Conservation (phyloP, 129 eudicot genomes). For the Kitagawia praeruptora region DNA sequence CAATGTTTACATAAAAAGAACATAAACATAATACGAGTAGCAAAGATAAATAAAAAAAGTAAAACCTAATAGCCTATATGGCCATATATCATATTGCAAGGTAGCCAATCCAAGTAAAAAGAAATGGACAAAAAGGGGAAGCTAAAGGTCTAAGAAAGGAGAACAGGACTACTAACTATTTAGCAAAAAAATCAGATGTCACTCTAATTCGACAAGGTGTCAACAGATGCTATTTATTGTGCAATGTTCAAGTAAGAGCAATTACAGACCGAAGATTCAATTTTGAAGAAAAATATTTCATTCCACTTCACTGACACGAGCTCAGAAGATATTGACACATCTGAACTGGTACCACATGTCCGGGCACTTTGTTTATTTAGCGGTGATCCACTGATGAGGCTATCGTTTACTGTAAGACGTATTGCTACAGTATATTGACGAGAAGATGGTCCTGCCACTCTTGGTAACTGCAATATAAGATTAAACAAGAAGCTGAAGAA, state of each 20-base stretch:
- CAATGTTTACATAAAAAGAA: background rate
- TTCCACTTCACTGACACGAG: slow-evolving; percentile 66
- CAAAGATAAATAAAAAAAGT: background rate
- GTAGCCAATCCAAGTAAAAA: background rate
- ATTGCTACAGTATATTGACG: slow-evolving; percentile 65
- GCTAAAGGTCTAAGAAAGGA: background rate
- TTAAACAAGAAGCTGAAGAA: slow-evolving; percentile 19
- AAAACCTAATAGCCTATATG: background rate
- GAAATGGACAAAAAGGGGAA: background rate
- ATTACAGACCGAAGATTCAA: slow-evolving; percentile 67
- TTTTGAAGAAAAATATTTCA: slow-evolving; percentile 88
- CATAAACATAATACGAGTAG: background rate
- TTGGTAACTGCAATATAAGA: slow-evolving; percentile 45
- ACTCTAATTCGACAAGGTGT: background rate
- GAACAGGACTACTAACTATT: background rate
- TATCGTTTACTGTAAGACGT: slow-evolving; percentile 44
- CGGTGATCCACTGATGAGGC: slow-evolving; percentile 26
- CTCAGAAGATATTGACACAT: slow-evolving; percentile 36
- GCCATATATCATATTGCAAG: background rate
- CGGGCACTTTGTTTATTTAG: slow-evolving; percentile 76
- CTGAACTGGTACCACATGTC: slow-evolving; percentile 59
- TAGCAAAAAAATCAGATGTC: background rate
- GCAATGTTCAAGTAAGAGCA: background rate
- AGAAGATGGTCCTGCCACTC: slow-evolving; percentile 52
- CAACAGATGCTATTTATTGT: background rate